These are phyloP conservation scores for Apium graveolens DNA, from an alignment of 129 eudicot genomes.

Conservation along the genomic window DNA sequence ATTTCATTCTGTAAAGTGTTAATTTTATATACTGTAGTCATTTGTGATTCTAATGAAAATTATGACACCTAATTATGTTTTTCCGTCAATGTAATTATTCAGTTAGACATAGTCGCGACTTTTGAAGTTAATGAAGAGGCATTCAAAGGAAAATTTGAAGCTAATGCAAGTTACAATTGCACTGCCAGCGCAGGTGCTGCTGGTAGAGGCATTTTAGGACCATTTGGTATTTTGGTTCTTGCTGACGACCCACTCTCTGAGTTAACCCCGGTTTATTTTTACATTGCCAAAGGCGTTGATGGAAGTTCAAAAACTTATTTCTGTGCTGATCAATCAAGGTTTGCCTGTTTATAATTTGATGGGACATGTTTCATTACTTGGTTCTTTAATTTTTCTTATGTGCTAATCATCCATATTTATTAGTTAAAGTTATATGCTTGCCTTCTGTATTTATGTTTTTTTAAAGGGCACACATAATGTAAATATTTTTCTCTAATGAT, in stretches of 20 bases:
- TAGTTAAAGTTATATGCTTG: neutral
- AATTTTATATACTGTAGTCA: neutral
- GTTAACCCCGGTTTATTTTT: constrained; percentile 75
- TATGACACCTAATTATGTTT: neutral
- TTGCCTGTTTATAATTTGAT: neutral
- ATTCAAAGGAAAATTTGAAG: constrained; percentile 29
- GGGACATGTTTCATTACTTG: neutral
- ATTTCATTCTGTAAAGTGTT: neutral
- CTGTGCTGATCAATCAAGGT: constrained; percentile 77
- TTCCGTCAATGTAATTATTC: constrained; percentile 9
- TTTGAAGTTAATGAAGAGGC: constrained; percentile 47
- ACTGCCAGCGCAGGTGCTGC: constrained; percentile 57
- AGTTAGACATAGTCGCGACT: constrained; percentile 69
- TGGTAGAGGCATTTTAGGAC: constrained; percentile 63
- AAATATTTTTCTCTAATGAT: neutral
- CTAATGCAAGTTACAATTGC: constrained; percentile 62
- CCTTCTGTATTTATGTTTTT: neutral
- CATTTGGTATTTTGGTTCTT: constrained; percentile 75
- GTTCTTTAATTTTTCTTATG: neutral
- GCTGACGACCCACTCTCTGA: constrained; percentile 60
- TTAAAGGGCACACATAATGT: neutral
- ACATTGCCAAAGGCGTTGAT: constrained; percentile 50
- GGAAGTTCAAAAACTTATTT: constrained; percentile 54
- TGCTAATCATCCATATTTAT: neutral
- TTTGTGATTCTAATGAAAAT: neutral